Evolutionary conservation across 2,329 filamentous ascomycete species (phyloP), one percentile per base, ranked within the genome.

Genomic region (Xylogone sp.): DNA sequence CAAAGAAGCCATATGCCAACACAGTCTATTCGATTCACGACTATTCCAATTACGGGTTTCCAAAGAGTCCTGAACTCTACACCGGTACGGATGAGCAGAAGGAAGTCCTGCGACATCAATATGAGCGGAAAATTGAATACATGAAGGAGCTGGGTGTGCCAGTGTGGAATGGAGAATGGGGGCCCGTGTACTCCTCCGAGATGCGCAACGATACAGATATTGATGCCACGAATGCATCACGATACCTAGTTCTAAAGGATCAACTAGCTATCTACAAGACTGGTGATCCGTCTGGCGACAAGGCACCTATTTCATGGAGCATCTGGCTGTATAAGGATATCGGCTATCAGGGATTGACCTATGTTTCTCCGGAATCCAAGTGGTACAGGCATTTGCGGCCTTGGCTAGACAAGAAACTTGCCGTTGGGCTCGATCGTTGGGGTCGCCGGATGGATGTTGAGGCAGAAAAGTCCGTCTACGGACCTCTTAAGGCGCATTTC

Each of bases 251-350:
- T 29, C 67, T 78, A 3, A 70, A 71, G 12, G 69, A 72, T 16
- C 75, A 78, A 59, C 63, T 82, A 24, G 63, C 65, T 10, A 75
- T 82, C 42, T 82, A 82, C 60, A 72, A 75, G 48, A 72, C 75
- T 62, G 64, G 76, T 52, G 64, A 72, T 46, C 24, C 24, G 5
- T 27, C 24, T 6, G 24, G 24, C 10, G 34, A 39, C 34, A 16
- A 16, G 4, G 10, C 10, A 9, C 34, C 10, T 16, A 77, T 78
- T 31, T 69, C 72, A 49, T 85, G 81, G 82, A 76, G 69, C 13
- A 85, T 85, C 59, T 82, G 79, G 78, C 64, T 79, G 0, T 82
- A 80, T 64, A 82, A 82, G 61, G 78, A 82, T 52, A 74, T 82
- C 39, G 77, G 78, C 0, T 71, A 77, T 43, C 77, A 81, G 62